phyloP scores from a whole-genome alignment of 371 early-diverging fungal genomes.

The Rhizomucor pusillus region DNA sequence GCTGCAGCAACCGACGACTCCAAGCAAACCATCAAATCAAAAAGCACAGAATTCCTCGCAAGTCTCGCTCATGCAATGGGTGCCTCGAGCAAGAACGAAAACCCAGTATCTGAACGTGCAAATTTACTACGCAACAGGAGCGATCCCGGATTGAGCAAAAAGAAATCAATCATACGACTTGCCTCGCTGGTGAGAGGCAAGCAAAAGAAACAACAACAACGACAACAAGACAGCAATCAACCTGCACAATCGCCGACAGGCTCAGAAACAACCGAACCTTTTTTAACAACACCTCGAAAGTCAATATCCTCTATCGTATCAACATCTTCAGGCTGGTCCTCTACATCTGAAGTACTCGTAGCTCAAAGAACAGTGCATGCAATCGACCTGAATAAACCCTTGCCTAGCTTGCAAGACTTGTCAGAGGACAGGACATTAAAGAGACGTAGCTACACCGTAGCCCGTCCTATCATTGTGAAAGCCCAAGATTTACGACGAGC shows the following conservation, averaged over 20 bases:
- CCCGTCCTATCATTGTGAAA: conserved; percentile 20
- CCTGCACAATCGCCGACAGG: neutral
- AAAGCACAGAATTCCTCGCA: conserved; percentile 11
- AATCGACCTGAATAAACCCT: conserved; percentile 18
- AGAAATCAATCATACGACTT: conserved; percentile 15
- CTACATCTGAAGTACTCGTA: conserved; percentile 15
- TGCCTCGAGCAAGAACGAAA: neutral
- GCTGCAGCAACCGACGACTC: neutral
- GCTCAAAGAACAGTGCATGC: conserved; percentile 3
- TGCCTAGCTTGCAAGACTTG: conserved; percentile 14
- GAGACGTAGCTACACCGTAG: conserved; percentile 19
- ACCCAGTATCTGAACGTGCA: neutral
- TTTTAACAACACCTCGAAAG: conserved; percentile 15
- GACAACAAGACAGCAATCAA: conserved; percentile 5
- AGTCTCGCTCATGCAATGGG: conserved; percentile 9
- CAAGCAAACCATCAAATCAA: conserved; percentile 9
- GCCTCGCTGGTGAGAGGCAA: conserved; percentile 26
- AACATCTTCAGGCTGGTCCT: conserved; percentile 33
- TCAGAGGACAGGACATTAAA: conserved; percentile 14
- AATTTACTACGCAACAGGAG: neutral
- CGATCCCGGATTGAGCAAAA: conserved; percentile 9
- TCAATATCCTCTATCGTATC: conserved; percentile 28
- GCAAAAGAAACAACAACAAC: conserved; percentile 6
- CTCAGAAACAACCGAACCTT: too few species aligned
- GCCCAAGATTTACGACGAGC: conserved; percentile 22